Evolutionary conservation across 2,329 filamentous ascomycete species (phyloP), one percentile per base, ranked within the genome.

Genomic region (Penicillium freii): DNA sequence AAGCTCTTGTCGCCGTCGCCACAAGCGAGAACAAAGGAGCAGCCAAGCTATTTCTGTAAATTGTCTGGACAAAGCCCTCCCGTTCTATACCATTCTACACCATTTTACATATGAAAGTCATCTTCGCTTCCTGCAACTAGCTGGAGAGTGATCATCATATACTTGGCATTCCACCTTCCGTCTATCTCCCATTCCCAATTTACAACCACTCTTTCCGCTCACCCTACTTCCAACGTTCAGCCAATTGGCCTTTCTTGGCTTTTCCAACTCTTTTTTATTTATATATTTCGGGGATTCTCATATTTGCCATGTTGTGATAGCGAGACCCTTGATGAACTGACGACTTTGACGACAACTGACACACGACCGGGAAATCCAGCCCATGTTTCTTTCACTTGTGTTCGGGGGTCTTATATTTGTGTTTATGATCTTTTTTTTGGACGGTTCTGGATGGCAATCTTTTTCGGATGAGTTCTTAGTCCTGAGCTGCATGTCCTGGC

Each of bases 1-100:
- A 81, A 61, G 78, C 78, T 49, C 73, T 81, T 46, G 79, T 81
- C 40, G 79, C 79, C 25, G 78, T 80, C 51, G 79, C 79, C 34
- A 81, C 79, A 7, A 78, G 77, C 53, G 78, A 78, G 58, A 76
- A 78, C 52, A 75, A 75, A 59, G 68, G 69, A 21, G 58, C 69
- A 7, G 57, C 72, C 9, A 73, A 71, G 58, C 59, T 75, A 45
- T 73, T 70, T 52, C 54, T 69, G 57, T 73, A 65, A 67, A 56
- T 56, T 57, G 46, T 51, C 47, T 42, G 52, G 56, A 42, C 42
- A 56, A 52, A 47, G 36, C 17, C 36, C 42, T 53, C 44, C 47
- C 45, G 40, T 58, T 56, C 43, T 62, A 44, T 40, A 42, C 33
- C 45, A 48, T 43, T 31, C 21, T n/a, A 21, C 40, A 57, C 23